Conservation (phyloP, 2,329 filamentous ascomycete genomes). For the Trichoderma semiorbis region DNA sequence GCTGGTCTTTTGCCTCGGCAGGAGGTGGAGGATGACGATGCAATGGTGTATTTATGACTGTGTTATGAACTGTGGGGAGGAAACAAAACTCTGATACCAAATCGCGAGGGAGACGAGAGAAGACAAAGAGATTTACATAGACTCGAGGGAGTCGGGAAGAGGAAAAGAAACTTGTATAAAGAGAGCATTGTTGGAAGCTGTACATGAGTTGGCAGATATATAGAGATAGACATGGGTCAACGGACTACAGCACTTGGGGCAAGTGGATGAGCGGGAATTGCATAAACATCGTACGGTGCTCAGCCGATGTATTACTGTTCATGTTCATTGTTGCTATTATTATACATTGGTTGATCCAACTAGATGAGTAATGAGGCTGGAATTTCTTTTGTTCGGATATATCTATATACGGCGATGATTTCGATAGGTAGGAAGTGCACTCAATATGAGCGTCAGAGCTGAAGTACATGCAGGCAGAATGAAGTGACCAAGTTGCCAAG, state of each 20-base stretch:
- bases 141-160: background rate
- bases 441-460: background rate
- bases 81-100: slow-evolving; percentile 7
- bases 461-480: background rate
- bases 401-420: background rate
- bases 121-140: background rate
- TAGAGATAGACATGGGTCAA: background rate
- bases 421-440: too few species aligned
- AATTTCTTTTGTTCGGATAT: background rate
- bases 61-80: background rate
- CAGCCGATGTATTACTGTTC: background rate
- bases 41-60: slow-evolving; percentile 1
- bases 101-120: background rate
- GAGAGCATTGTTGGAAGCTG: background rate
- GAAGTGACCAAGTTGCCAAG: background rate
- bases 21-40: background rate
- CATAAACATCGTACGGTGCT: background rate
- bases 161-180: background rate
- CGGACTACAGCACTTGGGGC: background rate
- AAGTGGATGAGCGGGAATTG: background rate
- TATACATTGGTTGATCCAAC: background rate
- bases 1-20: background rate
- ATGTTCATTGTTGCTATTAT: background rate
- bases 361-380: background rate
- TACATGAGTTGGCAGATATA: background rate